Base-by-base conservation (phyloP, 2,329 filamentous ascomycete genomes). In the Hymenoscyphus repandus region DNA sequence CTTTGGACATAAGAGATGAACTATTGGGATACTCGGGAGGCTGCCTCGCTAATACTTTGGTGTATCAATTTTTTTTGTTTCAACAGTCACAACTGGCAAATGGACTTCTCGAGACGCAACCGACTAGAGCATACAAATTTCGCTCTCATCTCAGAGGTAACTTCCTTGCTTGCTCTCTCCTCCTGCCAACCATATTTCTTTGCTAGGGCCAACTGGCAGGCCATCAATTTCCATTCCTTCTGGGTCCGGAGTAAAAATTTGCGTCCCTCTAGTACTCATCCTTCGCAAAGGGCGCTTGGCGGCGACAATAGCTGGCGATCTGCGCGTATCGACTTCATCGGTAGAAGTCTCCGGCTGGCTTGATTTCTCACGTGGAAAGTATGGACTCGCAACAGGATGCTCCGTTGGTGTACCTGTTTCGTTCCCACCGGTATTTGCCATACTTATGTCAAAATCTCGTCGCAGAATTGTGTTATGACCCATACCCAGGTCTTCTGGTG, bases 221-320 rank as follows among this genome's bases (percentile, higher is more conserved):
- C 59, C 61, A 47, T 64, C 59, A 12, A 63, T 22, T 40, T 66
- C 64, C 9, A 65, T 50, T 0, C 63, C 59, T n/a, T 64, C 61
- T 18, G 52, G 47, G 40, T 31, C 46, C 1, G 59, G 58, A 11
- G 47, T 61, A 43, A 65, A 64, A 27, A 66, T 49, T 38, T 64
- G 63, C 9, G 61, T 64, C 32, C 63, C 63, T 52, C 54, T 64
- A 6, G 56, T 63, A 41, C 60, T 66, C 13, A 51, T 55, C 43
- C 62, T 58, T 30, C 38, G 45, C 10, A 65, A 22, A 9, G 30
- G 7, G 17, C 10, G 13, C 31, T 20, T 30, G 27, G 12, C 20
- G 30, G n/a, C 6, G 18, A 22, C 31, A 27, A 30, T 34, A 18
- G 27, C 31, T 34, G 18, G 18, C 15, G 37, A 6, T 10, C 37